Percentiles rank a stretch among this genome's conserved stretches.
Conservation (phyloP, 139 green algal genomes). For the Chlorella sorokiniana region DNA sequence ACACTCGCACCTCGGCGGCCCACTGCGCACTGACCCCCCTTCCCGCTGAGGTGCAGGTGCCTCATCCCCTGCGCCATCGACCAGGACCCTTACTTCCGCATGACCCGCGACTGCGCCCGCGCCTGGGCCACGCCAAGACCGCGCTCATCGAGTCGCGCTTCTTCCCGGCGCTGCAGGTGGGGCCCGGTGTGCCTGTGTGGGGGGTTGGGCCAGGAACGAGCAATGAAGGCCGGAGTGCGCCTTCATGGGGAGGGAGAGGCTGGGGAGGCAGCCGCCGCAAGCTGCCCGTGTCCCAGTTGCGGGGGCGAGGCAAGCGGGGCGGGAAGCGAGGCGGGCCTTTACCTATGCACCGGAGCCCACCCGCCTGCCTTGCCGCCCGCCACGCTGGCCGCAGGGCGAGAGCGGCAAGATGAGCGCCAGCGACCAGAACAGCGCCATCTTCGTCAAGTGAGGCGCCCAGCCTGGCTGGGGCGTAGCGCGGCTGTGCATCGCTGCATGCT, state of each 20-base stretch:
- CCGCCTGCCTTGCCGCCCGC: background rate
- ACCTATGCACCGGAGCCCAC: background rate
- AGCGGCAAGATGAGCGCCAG: conserved; percentile 96
- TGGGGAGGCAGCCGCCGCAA: no score
- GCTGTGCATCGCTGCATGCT: background rate
- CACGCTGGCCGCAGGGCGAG: conserved; percentile 80
- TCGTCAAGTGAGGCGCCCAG: conserved; percentile 65
- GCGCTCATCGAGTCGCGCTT: conserved; percentile 82
- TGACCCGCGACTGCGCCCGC: conserved; percentile 93
- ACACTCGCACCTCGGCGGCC: background rate
- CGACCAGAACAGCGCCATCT: conserved; percentile 90
- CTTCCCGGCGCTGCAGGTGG: conserved; percentile 79
- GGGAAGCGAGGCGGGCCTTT: no score
- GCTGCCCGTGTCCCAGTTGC: no score
- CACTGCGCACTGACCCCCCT: background rate
- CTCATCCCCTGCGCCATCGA: conserved; percentile 99
- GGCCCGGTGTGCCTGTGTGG: background rate
- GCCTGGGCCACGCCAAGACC: conserved; percentile 89
- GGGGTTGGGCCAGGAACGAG: background rate
- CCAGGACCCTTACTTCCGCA: conserved; percentile 93
- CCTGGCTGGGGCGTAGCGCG: background rate
- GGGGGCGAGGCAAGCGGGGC: no score
- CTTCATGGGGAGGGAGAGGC: no score
- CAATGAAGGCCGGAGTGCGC: no score
- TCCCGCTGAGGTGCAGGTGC: conserved; percentile 55